phyloP scores from a whole-genome alignment of 2,329 filamentous ascomycete species.

The Fusarium anthophilum region DNA sequence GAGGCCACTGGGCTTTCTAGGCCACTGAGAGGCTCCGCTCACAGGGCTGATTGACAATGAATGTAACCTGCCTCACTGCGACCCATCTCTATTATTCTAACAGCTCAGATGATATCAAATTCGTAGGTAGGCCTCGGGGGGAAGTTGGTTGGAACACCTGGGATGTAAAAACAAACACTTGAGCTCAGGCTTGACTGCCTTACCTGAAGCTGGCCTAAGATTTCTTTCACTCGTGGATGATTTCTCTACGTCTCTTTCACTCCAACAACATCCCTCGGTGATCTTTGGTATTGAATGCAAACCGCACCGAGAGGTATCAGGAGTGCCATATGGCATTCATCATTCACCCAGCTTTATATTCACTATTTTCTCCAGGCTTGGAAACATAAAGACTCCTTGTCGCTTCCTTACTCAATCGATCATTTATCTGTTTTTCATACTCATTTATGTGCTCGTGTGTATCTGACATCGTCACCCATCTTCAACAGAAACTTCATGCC shows the following conservation, averaged over 20 bases:
- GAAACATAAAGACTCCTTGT: not conserved
- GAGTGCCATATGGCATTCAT: not conserved
- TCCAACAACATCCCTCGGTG: not conserved
- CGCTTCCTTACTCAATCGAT: not conserved
- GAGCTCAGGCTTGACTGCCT: no score
- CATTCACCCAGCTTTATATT: not conserved
- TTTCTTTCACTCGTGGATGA: not conserved
- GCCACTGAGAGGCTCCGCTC: slow-evolving; percentile 16
- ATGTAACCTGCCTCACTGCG: not conserved
- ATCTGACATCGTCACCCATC: not conserved
- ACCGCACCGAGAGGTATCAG: not conserved
- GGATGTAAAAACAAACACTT: not conserved
- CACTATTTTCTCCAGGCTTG: not conserved
- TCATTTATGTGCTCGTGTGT: not conserved
- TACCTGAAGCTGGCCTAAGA: not conserved
- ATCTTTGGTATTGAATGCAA: not conserved
- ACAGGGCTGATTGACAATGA: slow-evolving; percentile 24
- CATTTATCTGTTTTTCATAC: not conserved
- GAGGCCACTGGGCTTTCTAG: not conserved
- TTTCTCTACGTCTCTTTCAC: not conserved
- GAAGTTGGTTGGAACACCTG: not conserved
- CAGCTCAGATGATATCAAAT: not conserved
- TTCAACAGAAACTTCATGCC: not conserved
- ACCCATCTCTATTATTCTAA: not conserved
- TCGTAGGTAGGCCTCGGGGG: not conserved